Evolutionary conservation across 768 basidiomycete species (phyloP).

Genomic region (Chalciporus chontae): DNA sequence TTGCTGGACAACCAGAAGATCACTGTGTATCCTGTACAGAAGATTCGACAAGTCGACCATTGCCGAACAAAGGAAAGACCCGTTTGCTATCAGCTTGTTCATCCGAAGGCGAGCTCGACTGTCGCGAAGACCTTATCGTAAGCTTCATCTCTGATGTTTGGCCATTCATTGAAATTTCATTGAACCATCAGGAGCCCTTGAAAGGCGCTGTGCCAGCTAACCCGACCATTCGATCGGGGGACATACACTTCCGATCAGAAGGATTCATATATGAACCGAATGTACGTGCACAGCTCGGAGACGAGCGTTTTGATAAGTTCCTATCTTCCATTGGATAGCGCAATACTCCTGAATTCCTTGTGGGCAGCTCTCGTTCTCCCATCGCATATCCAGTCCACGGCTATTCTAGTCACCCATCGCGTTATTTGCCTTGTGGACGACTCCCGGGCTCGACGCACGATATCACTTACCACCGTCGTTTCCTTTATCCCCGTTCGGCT

Average conservation of each 20-base stretch:
- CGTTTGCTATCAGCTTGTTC: conserved; percentile 10
- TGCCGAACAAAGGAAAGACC: conserved; percentile 21
- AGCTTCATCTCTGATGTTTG: conserved; percentile 1
- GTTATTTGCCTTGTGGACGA: conserved; percentile 1
- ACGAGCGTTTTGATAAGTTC: background rate
- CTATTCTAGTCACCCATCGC: conserved; percentile 27
- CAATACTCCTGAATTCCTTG: conserved; percentile 30
- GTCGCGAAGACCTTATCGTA: conserved; percentile 10
- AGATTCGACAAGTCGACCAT: background rate
- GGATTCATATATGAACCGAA: conserved; percentile 29
- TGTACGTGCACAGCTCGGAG: conserved; percentile 13
- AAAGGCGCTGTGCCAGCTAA: background rate
- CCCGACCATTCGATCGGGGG: background rate
- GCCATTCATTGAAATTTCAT: background rate
- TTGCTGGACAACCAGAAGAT: background rate
- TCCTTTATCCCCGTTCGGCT: conserved; percentile 15
- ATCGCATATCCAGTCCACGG: conserved; percentile 29
- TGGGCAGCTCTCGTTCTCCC: conserved; percentile 29
- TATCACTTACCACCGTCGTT: conserved; percentile 8
- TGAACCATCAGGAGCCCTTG: conserved; percentile 11
- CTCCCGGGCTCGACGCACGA: conserved; percentile 1
- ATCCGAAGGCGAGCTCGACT: background rate
- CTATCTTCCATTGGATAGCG: conserved; percentile 7
- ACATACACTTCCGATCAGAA: conserved; percentile 1
- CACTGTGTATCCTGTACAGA: background rate